Percentiles rank a stretch among this genome's conserved stretches.
Evolutionary conservation across 1,284 basidiomycete species (phyloP).

Genomic region (Vanrija sp.): DNA sequence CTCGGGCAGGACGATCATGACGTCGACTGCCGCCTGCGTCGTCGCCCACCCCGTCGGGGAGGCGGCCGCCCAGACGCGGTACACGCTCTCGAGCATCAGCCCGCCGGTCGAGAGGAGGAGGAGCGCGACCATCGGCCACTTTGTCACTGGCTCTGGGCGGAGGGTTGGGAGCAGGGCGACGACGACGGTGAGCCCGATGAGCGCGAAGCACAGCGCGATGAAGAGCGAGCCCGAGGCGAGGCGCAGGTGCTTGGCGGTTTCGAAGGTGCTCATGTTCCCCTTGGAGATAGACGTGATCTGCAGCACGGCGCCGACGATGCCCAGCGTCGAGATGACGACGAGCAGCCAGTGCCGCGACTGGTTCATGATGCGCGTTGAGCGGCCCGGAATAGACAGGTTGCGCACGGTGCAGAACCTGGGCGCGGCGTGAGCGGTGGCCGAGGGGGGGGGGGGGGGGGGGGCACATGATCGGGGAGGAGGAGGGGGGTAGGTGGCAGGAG

Average conservation of each 20-base stretch:
- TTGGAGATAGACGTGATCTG: conserved; percentile 3
- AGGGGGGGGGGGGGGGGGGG: too few species aligned
- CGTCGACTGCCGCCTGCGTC: background rate
- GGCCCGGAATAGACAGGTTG: background rate
- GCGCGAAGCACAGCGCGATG: background rate
- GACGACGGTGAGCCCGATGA: background rate
- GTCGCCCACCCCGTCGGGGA: background rate
- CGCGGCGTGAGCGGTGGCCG: too few species aligned
- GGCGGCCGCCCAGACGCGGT: conserved; percentile 3
- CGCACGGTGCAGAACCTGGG: conserved; percentile 3
- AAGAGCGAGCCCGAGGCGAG: conserved; percentile 9
- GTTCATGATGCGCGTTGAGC: background rate
- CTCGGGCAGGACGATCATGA: conserved; percentile 11
- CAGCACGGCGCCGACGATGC: conserved; percentile 10
- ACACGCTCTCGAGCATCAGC: conserved; percentile 7
- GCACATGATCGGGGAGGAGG: too few species aligned
- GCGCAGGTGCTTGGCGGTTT: background rate
- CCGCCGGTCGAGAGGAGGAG: background rate
- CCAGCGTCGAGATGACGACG: conserved; percentile 4
- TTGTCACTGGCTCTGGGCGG: background rate
- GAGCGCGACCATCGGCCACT: background rate
- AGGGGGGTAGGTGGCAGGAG: too few species aligned
- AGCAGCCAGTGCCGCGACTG: conserved; percentile 1
- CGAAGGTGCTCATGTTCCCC: conserved; percentile 1
- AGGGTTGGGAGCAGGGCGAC: background rate